phyloP scores from a whole-genome alignment of 176 grass and related monocot species.

The Saccharum spontaneum region DNA sequence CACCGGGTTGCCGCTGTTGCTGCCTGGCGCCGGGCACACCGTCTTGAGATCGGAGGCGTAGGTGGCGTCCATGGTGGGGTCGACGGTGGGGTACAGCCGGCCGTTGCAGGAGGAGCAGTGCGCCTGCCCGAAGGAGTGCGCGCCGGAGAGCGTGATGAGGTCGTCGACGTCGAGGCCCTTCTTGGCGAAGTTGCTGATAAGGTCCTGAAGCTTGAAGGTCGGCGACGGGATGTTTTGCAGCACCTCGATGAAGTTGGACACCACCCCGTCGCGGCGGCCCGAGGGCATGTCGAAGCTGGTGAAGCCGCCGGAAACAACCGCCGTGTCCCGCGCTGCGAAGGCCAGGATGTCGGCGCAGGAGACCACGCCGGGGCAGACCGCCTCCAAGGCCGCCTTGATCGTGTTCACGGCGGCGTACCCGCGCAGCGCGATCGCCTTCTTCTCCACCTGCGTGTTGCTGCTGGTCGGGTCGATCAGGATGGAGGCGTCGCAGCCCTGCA shows the following conservation, averaged over 20 bases:
- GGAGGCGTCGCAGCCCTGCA: constrained; percentile 31
- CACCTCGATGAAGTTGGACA: constrained; percentile 21
- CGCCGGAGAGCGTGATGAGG: constrained; percentile 27
- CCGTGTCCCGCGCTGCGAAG: constrained; percentile 51
- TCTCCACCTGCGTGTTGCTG: constrained; percentile 38
- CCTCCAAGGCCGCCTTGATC: constrained; percentile 49
- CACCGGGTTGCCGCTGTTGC: background rate
- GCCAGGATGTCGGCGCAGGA: constrained; percentile 69
- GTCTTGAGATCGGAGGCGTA: background rate
- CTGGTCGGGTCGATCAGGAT: background rate
- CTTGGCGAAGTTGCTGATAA: constrained; percentile 11
- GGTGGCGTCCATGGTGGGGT: constrained; percentile 22
- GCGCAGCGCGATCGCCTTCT: constrained; percentile 40
- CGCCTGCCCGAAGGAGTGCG: constrained; percentile 25
- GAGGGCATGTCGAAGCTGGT: background rate
- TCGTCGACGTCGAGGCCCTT: constrained; percentile 20
- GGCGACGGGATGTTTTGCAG: constrained; percentile 14
- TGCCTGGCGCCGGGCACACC: constrained; percentile 24
- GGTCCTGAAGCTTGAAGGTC: background rate
- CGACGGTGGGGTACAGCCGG: constrained; percentile 5
- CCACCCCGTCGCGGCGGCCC: background rate
- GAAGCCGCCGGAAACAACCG: constrained; percentile 30
- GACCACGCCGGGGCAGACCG: constrained; percentile 34
- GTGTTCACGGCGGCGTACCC: constrained; percentile 47
- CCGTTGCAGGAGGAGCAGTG: constrained; percentile 18